A percentile compares a stretch with the other conserved stretches of the same genome.
Evolutionary conservation across 768 basidiomycete genomes (phyloP).

Genomic region (Myochromella boudieri): DNA sequence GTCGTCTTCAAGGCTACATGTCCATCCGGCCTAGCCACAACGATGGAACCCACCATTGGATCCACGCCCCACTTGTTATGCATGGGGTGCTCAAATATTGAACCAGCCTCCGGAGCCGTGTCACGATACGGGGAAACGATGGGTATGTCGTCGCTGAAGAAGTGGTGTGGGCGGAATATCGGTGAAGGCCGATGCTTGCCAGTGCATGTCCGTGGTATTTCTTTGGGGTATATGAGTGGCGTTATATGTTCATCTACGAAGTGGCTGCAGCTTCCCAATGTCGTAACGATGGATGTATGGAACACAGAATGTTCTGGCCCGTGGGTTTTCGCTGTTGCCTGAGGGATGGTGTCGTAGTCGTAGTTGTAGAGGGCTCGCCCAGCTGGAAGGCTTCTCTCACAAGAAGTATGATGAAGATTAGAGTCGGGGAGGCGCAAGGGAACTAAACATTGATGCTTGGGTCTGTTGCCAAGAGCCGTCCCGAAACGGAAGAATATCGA

Average conservation of each 20-base stretch:
- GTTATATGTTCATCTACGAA: slow-evolving; percentile 13
- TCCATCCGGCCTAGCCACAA: slow-evolving; percentile 16
- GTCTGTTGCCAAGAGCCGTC: neutral
- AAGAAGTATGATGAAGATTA: neutral
- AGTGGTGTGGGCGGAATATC: slow-evolving; percentile 16
- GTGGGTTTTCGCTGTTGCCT: slow-evolving; percentile 13
- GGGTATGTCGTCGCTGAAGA: slow-evolving; percentile 17
- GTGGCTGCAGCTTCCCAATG: slow-evolving; percentile 7
- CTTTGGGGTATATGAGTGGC: slow-evolving; percentile 10
- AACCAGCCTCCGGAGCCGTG: slow-evolving; percentile 14
- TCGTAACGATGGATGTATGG: slow-evolving; percentile 13
- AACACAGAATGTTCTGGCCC: slow-evolving; percentile 13
- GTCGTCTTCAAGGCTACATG: slow-evolving; percentile 13
- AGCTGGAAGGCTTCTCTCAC: slow-evolving; percentile 1
- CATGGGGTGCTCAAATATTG: slow-evolving; percentile 17
- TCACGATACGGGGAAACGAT: slow-evolving; percentile 16
- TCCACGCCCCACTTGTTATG: slow-evolving; percentile 18
- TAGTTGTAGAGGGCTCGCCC: slow-evolving; percentile 14
- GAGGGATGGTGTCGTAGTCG: slow-evolving; percentile 16
- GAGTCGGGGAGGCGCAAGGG: neutral
- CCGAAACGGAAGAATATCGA: slow-evolving; percentile 16
- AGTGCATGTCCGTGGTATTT: neutral
- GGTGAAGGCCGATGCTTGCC: slow-evolving; percentile 5
- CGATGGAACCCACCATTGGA: slow-evolving; percentile 11
- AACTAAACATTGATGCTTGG: slow-evolving; percentile 3